Evolutionary conservation across 257 asterid species (phyloP).

Genomic region (Solanum medicagineum): DNA sequence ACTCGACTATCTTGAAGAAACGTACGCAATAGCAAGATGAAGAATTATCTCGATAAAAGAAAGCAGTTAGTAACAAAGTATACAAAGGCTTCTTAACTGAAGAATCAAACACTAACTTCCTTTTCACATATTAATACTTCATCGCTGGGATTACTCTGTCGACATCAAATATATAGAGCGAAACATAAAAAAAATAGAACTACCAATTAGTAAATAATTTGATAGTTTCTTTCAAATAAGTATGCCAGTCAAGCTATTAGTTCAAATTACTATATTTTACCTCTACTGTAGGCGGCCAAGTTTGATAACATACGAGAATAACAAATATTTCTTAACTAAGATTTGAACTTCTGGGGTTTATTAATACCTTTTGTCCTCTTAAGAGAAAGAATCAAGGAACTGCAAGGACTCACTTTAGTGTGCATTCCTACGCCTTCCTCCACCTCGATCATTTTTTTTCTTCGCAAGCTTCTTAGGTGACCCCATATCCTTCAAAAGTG

Average conservation of each 20-base stretch:
- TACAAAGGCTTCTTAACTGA: neutral
- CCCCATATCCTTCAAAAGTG: neutral
- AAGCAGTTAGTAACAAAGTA: neutral
- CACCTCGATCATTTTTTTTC: neutral
- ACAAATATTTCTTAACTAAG: neutral
- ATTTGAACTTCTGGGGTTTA: neutral
- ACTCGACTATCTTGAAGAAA: neutral
- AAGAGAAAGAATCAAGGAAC: neutral
- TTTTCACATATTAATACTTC: neutral
- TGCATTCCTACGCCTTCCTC: slow-evolving; percentile 2
- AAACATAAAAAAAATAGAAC: neutral
- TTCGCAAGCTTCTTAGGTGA: neutral
- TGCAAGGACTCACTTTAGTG: neutral
- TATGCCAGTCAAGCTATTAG: neutral
- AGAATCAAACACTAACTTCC: neutral
- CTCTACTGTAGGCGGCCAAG: neutral
- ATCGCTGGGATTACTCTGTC: neutral
- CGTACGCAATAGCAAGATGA: neutral
- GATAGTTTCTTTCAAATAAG: neutral
- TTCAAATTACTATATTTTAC: neutral
- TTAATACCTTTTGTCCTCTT: neutral
- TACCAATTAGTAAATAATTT: neutral
- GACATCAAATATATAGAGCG: neutral
- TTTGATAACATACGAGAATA: neutral
- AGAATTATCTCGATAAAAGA: too few species aligned